Base-by-base conservation (phyloP, 2,329 filamentous ascomycete species). In the Venturia effusa region DNA sequence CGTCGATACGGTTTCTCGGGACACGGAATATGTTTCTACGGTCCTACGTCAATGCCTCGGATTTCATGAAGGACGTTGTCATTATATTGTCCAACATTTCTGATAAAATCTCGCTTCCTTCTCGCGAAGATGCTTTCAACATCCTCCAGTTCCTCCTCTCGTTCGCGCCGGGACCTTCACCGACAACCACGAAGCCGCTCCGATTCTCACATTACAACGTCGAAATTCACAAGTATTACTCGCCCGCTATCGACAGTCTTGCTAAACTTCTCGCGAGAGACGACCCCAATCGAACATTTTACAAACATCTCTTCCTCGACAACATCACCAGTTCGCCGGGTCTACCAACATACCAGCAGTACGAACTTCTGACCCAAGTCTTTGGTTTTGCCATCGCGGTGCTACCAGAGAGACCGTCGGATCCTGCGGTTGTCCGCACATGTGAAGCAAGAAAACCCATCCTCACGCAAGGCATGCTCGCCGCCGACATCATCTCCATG, bases 1-100 rank as follows among this genome's bases (percentile, higher is more conserved):
- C 87, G 57, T 84, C 92, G 4, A 92, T 97, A 67, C 83, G 92
- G 66, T 90, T 94, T 68, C 81, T 97, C 17, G 94, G 93, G 37
- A 97, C 92, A 4, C 88, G 92, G 17, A 91, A 91, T 69, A 90
- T 93, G 82, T 82, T 97, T 37, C 78, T 97, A 51, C 86, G 91
- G 45, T 90, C 87, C 3, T 84, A 94, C 68, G 81, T 84, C 71
- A 96, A 97, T 75, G 94, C 89, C 0, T 79, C 97, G 68, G 94
- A 99, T 74, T 93, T 97, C 70, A 96, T 97, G 90, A 99, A 99
- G 76, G 94, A 99, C 74, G 80, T 92, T 37, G 85, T 97, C 65
- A 88, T 91, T 19, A 86, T 96, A 68, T 80, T 99, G 63, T 97
- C 93, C 64, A 97, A 99, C 74, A 85, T 95, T 59, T 87, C 92